Percentiles rank a stretch among this genome's conserved stretches.
Conservation (phyloP, 106 monocot species). For the Platanthera guangdongensis region DNA sequence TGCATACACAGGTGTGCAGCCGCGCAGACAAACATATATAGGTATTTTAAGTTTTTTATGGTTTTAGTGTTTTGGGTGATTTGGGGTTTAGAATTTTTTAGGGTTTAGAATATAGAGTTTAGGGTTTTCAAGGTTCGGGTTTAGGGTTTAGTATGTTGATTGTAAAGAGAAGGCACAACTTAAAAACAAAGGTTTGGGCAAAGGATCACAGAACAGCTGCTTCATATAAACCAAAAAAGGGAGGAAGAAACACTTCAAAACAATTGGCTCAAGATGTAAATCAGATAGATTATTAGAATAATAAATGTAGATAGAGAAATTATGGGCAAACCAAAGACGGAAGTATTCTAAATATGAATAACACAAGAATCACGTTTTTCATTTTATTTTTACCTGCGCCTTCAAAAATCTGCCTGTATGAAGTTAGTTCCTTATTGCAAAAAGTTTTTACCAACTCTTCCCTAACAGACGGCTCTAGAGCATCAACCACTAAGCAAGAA, state of each 20-base stretch:
- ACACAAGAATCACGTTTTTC: not conserved
- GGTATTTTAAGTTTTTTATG: no score
- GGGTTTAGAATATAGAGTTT: no score
- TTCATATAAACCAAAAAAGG: not conserved
- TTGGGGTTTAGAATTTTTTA: no score
- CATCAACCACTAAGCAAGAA: constrained; percentile 99
- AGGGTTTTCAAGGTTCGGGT: no score
- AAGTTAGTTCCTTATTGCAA: constrained; percentile 95
- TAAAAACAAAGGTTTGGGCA: not conserved
- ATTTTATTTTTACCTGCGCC: constrained; percentile 66
- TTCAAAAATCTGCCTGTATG: constrained; percentile 95
- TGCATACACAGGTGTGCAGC: no score
- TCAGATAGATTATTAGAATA: not conserved
- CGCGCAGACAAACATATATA: no score
- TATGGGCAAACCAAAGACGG: not conserved
- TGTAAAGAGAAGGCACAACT: not conserved
- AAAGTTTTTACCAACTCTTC: constrained; percentile 95
- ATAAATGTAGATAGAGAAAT: not conserved
- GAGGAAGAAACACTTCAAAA: constrained; percentile 1
- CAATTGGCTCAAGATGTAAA: not conserved
- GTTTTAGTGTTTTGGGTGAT: no score
- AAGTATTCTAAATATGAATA: not conserved
- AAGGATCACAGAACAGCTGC: not conserved
- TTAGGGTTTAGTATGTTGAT: no score
- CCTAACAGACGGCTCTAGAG: constrained; percentile 88